These are phyloP conservation scores for Gracilaria domingensis DNA, from an alignment of 23 red algal genomes.

Conservation along the genomic window DNA sequence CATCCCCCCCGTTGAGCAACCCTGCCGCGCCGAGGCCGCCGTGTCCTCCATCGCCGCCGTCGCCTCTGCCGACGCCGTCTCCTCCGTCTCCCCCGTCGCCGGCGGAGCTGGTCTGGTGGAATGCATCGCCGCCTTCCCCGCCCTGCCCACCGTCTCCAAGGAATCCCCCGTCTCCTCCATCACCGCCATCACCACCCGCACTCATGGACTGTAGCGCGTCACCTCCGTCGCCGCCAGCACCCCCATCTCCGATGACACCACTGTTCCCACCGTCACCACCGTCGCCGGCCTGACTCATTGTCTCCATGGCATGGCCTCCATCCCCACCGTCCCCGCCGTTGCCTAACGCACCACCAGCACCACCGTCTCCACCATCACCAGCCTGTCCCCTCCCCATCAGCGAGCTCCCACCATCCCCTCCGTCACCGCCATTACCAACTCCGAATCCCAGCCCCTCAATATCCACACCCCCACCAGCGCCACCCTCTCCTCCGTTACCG, in stretches of 20 bases:
- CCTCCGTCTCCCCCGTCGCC: not conserved
- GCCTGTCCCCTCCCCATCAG: not conserved
- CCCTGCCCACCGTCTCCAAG: not conserved
- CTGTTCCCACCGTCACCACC: not conserved
- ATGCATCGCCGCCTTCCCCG: not conserved
- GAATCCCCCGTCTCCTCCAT: not conserved
- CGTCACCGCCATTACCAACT: not conserved
- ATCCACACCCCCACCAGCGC: not conserved
- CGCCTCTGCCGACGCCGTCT: not conserved
- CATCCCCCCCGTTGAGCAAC: not conserved
- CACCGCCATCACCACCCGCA: not conserved
- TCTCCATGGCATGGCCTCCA: no score
- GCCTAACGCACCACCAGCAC: not conserved
- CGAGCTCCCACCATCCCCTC: not conserved
- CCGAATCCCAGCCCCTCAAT: not conserved
- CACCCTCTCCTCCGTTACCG: not conserved
- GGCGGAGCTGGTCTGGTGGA: not conserved
- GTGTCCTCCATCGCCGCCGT: not conserved
- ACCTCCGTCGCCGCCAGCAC: not conserved
- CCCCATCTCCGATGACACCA: not conserved
- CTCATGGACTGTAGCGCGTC: not conserved
- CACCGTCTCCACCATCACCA: slow-evolving; percentile 8
- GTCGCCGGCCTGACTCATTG: not conserved
- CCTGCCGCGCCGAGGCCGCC: not conserved
- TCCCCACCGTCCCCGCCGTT: not conserved